These are phyloP conservation scores for Heterobasidion annosum DNA, from an alignment of 1,284 basidiomycete genomes.

Conservation along the genomic window DNA sequence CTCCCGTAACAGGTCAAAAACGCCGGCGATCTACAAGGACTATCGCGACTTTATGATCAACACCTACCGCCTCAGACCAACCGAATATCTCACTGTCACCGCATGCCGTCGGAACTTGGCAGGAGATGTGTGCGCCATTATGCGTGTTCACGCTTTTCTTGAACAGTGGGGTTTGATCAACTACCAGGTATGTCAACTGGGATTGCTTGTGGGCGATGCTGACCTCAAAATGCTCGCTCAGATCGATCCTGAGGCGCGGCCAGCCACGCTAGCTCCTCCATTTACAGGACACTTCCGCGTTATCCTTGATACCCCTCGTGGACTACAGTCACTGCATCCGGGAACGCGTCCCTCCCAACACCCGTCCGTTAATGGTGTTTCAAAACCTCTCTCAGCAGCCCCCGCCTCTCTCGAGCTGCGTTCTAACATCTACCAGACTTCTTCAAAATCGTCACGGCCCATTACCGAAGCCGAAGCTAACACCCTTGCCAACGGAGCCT, in stretches of 20 bases:
- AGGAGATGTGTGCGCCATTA: slow-evolving; percentile 97
- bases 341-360: slow-evolving; percentile 58
- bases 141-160: slow-evolving; percentile 97
- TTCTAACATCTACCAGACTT: slow-evolving; percentile 83
- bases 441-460: slow-evolving; percentile 68
- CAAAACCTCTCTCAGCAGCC: slow-evolving; percentile 34
- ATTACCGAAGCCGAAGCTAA: slow-evolving; percentile 60
- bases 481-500: slow-evolving; percentile 49
- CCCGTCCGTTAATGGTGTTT: slow-evolving; percentile 40
- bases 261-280: slow-evolving; percentile 90
- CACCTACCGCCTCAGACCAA: slow-evolving; percentile 90
- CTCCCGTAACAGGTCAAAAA: slow-evolving; percentile 90
- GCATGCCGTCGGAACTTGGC: slow-evolving; percentile 94
- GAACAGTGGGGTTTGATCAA: slow-evolving; percentile 99
- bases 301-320: slow-evolving; percentile 93
- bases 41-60: slow-evolving; percentile 99
- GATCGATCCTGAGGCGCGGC: slow-evolving; percentile 96
- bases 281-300: slow-evolving; percentile 99
- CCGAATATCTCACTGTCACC: slow-evolving; percentile 96
- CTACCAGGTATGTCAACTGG: slow-evolving; percentile 69
- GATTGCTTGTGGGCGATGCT: not conserved
- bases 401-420: slow-evolving; percentile 81
- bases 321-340: slow-evolving; percentile 91
- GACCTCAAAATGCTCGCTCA: slow-evolving; percentile 22
- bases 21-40: slow-evolving; percentile 96